Evolutionary conservation across 2,329 filamentous ascomycete species (phyloP), one percentile per base, ranked within the genome.

Genomic region (Cladosporium velox): DNA sequence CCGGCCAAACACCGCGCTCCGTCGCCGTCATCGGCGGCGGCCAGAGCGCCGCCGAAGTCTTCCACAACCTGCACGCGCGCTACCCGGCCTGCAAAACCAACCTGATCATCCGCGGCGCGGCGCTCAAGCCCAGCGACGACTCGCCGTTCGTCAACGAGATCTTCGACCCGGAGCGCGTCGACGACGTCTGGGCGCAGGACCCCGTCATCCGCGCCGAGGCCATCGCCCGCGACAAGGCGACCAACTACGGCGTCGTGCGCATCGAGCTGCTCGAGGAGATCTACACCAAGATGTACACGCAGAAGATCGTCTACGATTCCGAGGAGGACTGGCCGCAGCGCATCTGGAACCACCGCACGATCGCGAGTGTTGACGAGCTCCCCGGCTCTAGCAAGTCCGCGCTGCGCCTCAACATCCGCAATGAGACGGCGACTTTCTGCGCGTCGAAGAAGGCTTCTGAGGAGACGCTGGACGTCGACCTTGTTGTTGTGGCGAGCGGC

Each of bases 111-210:
- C 89, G 92, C 71, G 89, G 90, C 51, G 87, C 92, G 69, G 93
- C 94, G 65, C 80, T 99, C 67, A 88, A 91, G 72, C 94, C 94
- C 1, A 96, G 92, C 75, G 94, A 99, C 76, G 95, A 98, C 78
- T 97, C 92, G 64, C 95, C 94, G 21, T 98, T 98, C 73, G 93
- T 98, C 72, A 98, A 98, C 78, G 93, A 95, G 74, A 91, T 98
- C 75, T 98, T 98, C 83, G 93, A 98, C 80, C 94, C 94, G 1
- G 88, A 90, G 38, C 90, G 89, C 67, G 88, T 96, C 34, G 91
- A 96, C 76, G 83, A 84, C 54, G 86, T 96, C 71, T 97, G 88
- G 81, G 81, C 86, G 59, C 88, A 89, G 70, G 82, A 89, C 0
- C 80, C 88, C 1, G 81, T 83, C 54, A 83, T 88, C 68, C 90